Conservation (phyloP, 306 rosid species). For the Alnus glutinosa region DNA sequence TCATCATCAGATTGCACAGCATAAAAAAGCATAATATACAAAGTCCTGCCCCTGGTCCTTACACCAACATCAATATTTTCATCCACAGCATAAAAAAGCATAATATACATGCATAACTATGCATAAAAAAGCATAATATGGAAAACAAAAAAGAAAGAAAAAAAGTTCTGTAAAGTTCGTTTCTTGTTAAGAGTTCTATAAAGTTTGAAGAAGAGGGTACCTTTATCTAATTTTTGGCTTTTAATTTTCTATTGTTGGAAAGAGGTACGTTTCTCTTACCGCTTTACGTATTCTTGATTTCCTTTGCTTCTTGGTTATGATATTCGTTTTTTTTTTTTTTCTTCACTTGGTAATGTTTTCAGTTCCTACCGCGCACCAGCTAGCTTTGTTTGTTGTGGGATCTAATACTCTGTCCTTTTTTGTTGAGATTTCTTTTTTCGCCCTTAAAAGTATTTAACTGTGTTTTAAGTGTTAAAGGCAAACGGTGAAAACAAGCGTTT, state of each 20-base stretch:
- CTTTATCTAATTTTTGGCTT: background rate
- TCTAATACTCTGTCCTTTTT: background rate
- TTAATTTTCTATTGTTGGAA: background rate
- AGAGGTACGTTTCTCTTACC: background rate
- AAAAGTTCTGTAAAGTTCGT: slow-evolving; percentile 8
- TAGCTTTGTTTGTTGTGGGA: slow-evolving; percentile 6
- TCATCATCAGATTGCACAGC: too few species aligned
- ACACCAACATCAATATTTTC: too few species aligned
- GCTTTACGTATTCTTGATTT: background rate
- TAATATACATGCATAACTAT: too few species aligned
- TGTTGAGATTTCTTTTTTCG: slow-evolving; percentile 9
- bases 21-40: too few species aligned
- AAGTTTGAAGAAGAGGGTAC: background rate
- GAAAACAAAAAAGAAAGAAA: background rate
- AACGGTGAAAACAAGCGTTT: too few species aligned
- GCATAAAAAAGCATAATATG: background rate
- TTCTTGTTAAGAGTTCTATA: background rate
- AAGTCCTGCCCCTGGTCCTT: too few species aligned
- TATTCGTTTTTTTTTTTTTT: background rate
- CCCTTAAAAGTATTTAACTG: too few species aligned
- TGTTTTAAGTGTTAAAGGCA: too few species aligned
- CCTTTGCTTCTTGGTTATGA: background rate
- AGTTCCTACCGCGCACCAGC: slow-evolving; percentile 3
- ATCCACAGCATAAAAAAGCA: too few species aligned
- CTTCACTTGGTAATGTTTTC: background rate